Evolutionary conservation across 176 grass and related monocot species (phyloP), one percentile per base, ranked within the genome.

Genomic region (Elymus sibiricus): DNA sequence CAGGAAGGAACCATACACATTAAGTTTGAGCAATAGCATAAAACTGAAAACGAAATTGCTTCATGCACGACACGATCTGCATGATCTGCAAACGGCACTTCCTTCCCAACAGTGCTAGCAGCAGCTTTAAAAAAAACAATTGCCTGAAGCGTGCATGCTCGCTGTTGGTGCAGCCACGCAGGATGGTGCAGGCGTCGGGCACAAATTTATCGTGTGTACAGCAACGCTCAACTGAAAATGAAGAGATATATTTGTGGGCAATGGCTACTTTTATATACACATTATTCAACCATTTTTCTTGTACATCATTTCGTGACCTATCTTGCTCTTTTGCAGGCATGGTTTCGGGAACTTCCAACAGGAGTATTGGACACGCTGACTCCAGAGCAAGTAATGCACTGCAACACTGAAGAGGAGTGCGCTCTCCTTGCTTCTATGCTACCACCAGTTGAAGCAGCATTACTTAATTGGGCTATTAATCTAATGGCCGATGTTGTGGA

Each of bases 401-500:
- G 95, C 78, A 90, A 94, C 83, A 94, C 93, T 1, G 95, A 95
- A 92, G 88, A 94, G 69, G 90, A 94, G 9, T 95, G 93, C 58
- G 87, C 80, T 84, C 73, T 82, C 29, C 88, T 98, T 82, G 83
- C 86, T 43, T 77, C 59, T 29, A 90, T 86, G 84, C 81, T 98
- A 51, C 96, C 86, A 12, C 82, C 93, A 69, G 92, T 88, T 31
- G 91, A 95, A 84, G 79, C 89, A 69, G 91, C 93, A 42, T 84
- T 98, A 75, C 96, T 98, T 83, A 76, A 95, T 82, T 98, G 96
- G 96, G 87, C 90, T 25, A 77, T 94, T 74, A 95, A 98, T 83
- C 84, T 98, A 74, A 98, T 98, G 96, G 93, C 91, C 3, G 96
- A 95, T 91, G 89, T 95, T 38, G 93, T 94, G 70, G 93, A 94